phyloP scores from a whole-genome alignment of 108 stramenopile genomes.

The Pseudonitzschia multiseries region DNA sequence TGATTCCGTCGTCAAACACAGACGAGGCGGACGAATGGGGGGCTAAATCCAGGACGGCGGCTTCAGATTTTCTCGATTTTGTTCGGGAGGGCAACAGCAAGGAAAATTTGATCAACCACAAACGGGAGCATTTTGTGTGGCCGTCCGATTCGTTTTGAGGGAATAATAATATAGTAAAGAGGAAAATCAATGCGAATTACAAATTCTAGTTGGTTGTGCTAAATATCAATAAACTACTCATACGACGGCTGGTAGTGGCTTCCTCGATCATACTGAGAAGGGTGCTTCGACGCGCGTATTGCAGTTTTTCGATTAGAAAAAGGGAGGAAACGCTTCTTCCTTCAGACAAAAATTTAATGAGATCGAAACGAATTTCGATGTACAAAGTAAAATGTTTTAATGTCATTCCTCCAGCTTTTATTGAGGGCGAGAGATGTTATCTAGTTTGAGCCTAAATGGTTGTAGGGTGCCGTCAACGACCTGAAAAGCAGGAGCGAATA shows the following conservation, averaged over 20 bases:
- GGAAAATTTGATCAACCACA: background rate
- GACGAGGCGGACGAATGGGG: background rate
- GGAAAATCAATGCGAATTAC: slow-evolving; percentile 4
- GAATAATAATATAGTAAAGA: background rate
- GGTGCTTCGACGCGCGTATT: no score
- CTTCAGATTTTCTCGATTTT: background rate
- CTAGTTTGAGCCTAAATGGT: no score
- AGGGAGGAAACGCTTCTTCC: background rate
- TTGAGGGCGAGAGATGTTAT: no score
- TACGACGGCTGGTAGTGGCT: background rate
- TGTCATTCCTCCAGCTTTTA: no score
- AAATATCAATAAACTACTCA: background rate
- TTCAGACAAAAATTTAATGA: background rate
- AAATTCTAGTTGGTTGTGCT: background rate
- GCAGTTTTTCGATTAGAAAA: background rate
- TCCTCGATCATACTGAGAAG: no score
- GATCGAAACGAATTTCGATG: no score
- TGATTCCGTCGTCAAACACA: background rate
- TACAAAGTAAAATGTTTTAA: no score
- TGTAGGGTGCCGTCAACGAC: no score
- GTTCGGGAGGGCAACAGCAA: background rate
- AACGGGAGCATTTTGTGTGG: slow-evolving; percentile 17
- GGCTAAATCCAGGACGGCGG: no score
- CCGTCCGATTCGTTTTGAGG: slow-evolving; percentile 16
- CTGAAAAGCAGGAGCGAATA: no score